Evolutionary conservation across 2,329 filamentous ascomycete species (phyloP).

Genomic region (Penicillium polonicum): DNA sequence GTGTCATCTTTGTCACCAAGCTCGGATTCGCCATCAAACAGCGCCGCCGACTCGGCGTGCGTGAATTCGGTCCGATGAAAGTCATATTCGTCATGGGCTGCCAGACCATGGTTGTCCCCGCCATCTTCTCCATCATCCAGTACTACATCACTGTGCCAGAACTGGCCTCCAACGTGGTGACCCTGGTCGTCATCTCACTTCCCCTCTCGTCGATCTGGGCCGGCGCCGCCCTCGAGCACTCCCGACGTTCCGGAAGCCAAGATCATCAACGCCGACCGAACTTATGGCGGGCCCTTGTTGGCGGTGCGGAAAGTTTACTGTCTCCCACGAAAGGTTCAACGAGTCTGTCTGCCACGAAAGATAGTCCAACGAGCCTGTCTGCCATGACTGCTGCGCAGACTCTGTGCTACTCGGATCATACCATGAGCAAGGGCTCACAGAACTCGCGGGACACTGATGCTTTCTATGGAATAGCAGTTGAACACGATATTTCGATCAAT

Average conservation of each 20-base stretch:
- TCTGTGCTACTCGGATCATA: constrained; percentile 30
- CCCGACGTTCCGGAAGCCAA: constrained; percentile 7
- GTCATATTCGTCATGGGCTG: constrained; percentile 67
- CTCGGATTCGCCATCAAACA: constrained; percentile 58
- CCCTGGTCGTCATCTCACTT: constrained; percentile 61
- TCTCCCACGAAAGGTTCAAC: constrained; percentile 15
- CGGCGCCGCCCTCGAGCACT: constrained; percentile 36
- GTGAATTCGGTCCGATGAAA: constrained; percentile 63
- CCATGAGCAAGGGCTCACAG: constrained; percentile 10
- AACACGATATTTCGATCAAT: constrained; percentile 31
- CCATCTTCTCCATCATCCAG: constrained; percentile 60
- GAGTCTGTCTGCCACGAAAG: constrained; percentile 15
- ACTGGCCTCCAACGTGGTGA: constrained; percentile 55
- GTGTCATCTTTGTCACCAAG: constrained; percentile 61
- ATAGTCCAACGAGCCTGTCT: constrained; percentile 14
- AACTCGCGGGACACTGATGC: constrained; percentile 18
- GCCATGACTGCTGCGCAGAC: constrained; percentile 23
- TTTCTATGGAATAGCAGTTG: constrained; percentile 30
- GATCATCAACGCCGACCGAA: constrained; percentile 20
- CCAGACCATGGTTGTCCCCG: constrained; percentile 65
- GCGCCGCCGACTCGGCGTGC: constrained; percentile 57
- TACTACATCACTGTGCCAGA: constrained; percentile 54
- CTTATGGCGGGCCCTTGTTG: constrained; percentile 30
- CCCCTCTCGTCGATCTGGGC: constrained; percentile 69
- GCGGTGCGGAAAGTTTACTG: constrained; percentile 12